Base-by-base conservation (phyloP, 768 basidiomycete genomes). In the Rhodosporidiobolus odoratus region DNA sequence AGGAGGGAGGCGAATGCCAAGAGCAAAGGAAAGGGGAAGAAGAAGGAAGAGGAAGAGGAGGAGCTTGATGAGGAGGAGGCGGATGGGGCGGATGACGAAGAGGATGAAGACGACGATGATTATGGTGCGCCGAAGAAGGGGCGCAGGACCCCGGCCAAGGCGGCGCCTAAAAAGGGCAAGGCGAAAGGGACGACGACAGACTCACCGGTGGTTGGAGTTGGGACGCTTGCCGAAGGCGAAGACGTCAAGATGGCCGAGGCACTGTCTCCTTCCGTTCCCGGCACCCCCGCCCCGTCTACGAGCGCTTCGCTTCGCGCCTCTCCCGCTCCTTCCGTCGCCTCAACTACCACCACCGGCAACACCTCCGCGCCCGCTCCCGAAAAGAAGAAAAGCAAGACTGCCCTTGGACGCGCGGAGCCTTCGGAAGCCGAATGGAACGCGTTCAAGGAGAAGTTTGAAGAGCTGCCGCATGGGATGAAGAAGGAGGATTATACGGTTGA, bases 401-500 rank as follows among this genome's bases (percentile, higher is more conserved):
- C 34, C n/a, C 38, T 66, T 12, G 54, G 65, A 50, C 65, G 54
- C 23, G 60, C 66, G 34, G 74, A 68, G 30, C 73, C 74, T 25
- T 66, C 71, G 13, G 69, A 72, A 3, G 70, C 66, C 21, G 74
- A 77, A 47, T 78, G 76, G 76, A n/a, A 58, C 2, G 68, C 61
- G 12, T 77, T 77, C 60, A 56, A n/a, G n/a, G 67, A 12, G 23
- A 56, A 71, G 58, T 77, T 68, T 47, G 34, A 65, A 27, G 66
- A 62, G 38, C 47, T 76, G 2, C 75, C 77, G 23, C 64, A 74
- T 41, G 75, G 74, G 41, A 71, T 69, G 76, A 83, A 81, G 15
- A 78, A 86, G 0, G 81, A 83, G 23, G 92, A 97, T 78, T 99
- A 93, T 76, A 93, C 90, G 0, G 84, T 85, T 19, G 92, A 95